These are phyloP conservation scores for Limnanthes douglasii DNA, from an alignment of 345 rosid genomes.

Conservation along the genomic window DNA sequence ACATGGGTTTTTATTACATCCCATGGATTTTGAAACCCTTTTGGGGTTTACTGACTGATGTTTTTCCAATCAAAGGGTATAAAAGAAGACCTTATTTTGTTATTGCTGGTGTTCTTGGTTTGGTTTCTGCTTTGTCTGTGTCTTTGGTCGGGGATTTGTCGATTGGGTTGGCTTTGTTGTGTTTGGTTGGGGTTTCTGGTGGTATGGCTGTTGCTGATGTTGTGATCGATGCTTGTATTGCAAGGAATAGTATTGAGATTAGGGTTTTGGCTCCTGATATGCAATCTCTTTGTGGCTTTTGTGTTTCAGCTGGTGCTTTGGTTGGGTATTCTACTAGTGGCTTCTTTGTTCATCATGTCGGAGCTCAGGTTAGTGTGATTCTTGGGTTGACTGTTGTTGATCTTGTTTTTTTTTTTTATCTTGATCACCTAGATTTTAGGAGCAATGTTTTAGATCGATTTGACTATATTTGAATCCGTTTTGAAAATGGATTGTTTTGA, in stretches of 20 bases:
- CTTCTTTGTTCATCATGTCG: constrained; percentile 49
- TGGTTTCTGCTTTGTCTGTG: constrained; percentile 32
- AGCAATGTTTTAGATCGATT: no score
- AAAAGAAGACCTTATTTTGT: constrained; percentile 60
- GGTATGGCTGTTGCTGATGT: constrained; percentile 77
- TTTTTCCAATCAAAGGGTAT: constrained; percentile 55
- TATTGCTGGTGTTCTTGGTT: constrained; percentile 47
- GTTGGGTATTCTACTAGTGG: constrained; percentile 63
- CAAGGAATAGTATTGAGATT: constrained; percentile 46
- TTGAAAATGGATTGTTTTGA: no score
- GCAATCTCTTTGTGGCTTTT: constrained; percentile 69
- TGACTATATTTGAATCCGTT: no score
- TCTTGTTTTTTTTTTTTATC: background rate
- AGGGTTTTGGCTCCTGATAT: constrained; percentile 58
- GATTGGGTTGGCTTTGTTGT: constrained; percentile 33
- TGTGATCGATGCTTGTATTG: constrained; percentile 80
- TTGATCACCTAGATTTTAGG: no score
- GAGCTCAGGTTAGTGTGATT: constrained; percentile 45
- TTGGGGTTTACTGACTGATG: constrained; percentile 73
- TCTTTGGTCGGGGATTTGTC: constrained; percentile 32
- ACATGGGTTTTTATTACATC: constrained; percentile 54
- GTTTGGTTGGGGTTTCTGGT: constrained; percentile 51
- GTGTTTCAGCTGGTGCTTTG: constrained; percentile 71
- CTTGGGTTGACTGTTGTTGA: background rate
- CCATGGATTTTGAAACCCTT: constrained; percentile 77